Evolutionary conservation across 2,329 filamentous ascomycete genomes (phyloP).

Genomic region (Rhinocladiella mackenziei): DNA sequence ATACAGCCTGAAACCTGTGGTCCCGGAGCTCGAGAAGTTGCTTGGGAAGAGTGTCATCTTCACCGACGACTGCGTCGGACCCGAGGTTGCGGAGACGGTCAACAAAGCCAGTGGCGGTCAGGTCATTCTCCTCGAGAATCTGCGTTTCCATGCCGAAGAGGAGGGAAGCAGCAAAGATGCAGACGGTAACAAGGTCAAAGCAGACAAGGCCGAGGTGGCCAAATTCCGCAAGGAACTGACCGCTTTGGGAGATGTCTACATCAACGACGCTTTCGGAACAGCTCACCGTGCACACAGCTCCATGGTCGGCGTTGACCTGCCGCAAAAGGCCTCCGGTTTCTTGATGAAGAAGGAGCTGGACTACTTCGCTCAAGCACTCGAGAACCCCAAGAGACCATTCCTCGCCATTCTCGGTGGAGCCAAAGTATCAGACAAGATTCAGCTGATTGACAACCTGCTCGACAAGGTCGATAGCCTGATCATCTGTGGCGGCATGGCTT

Average conservation of each 20-base stretch:
- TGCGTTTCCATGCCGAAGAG: slow-evolving; percentile 97
- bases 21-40: slow-evolving; percentile 85
- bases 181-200: slow-evolving; percentile 96
- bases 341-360: slow-evolving; percentile 99
- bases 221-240: slow-evolving; percentile 95
- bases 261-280: slow-evolving; percentile 99
- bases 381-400: slow-evolving; percentile 91
- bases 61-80: slow-evolving; percentile 83
- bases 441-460: slow-evolving; percentile 97
- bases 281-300: slow-evolving; percentile 98
- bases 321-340: slow-evolving; percentile 96
- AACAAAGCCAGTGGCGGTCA: slow-evolving; percentile 76
- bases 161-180: slow-evolving; percentile 93
- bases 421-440: slow-evolving; percentile 99
- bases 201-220: slow-evolving; percentile 85
- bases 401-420: slow-evolving; percentile 96
- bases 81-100: slow-evolving; percentile 84
- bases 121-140: slow-evolving; percentile 90
- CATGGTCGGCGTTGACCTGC: slow-evolving; percentile 95
- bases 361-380: slow-evolving; percentile 96
- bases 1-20: slow-evolving; percentile 91
- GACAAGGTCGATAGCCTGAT: slow-evolving; percentile 97
- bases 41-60: slow-evolving; percentile 81
- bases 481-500: slow-evolving; percentile 97
- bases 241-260: slow-evolving; percentile 87